phyloP scores from a whole-genome alignment of 352 stramenopile genomes.

The Thalassiosira mediterranea region DNA sequence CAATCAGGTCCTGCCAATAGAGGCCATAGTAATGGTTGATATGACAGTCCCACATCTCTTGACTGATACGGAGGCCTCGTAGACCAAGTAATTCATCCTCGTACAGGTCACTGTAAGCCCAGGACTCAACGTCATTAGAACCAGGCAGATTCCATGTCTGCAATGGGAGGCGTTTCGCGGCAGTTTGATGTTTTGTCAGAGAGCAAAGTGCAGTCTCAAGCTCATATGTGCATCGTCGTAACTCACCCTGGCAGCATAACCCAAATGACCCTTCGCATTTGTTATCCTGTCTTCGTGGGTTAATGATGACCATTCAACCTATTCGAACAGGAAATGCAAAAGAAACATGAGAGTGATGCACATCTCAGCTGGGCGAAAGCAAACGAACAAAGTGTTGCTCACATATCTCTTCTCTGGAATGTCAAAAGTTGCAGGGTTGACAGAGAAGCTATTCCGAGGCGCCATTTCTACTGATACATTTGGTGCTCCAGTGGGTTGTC shows the following conservation, averaged over 20 bases:
- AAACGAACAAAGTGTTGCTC: too few relatives aligned
- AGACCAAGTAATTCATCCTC: slow-evolving; percentile 7
- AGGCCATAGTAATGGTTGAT: slow-evolving; percentile 40
- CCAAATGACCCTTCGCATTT: neutral
- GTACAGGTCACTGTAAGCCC: slow-evolving; percentile 31
- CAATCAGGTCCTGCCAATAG: neutral
- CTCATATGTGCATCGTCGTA: too few relatives aligned
- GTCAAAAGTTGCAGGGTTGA: neutral
- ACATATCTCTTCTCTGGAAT: neutral
- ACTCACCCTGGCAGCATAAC: neutral
- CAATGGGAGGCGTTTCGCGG: neutral
- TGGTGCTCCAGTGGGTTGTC: neutral
- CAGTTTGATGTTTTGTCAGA: too few relatives aligned
- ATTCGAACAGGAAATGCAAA: neutral
- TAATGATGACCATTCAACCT: neutral
- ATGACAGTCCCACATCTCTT: slow-evolving; percentile 51
- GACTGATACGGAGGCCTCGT: slow-evolving; percentile 28
- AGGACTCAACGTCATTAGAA: slow-evolving; percentile 22
- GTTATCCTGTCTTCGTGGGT: neutral
- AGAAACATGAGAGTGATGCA: neutral
- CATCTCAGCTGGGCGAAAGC: neutral
- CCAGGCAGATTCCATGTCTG: slow-evolving; percentile 29
- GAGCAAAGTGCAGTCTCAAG: too few relatives aligned
- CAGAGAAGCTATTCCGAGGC: neutral
- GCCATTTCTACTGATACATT: neutral